Base-by-base conservation (phyloP, 345 rosid genomes). In the Gossypium sturtianum region DNA sequence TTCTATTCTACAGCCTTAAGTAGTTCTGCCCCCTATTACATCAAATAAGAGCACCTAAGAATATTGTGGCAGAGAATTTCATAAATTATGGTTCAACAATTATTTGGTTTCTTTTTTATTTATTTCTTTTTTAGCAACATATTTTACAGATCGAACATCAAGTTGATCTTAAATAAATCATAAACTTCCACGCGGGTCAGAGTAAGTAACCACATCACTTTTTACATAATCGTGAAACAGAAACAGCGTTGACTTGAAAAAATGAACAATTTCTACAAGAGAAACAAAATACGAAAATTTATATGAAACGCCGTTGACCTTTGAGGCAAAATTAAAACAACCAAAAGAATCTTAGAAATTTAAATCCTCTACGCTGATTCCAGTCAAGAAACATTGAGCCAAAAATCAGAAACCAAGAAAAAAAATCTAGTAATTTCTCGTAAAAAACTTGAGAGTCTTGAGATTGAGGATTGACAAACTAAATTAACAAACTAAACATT, bases 31-130 rank as follows among this genome's bases (percentile, higher is more conserved):
- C 53, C 48, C 73, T 70, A 29, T 52, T 52, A 23, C 47, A 70
- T n/a, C 17, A 70, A 52, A 70, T 19, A 70, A 70, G n/a, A 52
- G 29, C 73, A 27, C 73, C 61, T 70, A 70, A 70, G 48, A 70
- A 70, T 29, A 52, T 67, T 7, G 61, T 29, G 61, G 48, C 47
- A 27, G 20, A 70, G 9, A 70, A 29, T 2, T 27, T 52, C 7
- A 49, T 17, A 51, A 17, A 69, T 69, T 25, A 68, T 15, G 72
- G 58, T 17, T 51, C 44, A 51, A 27, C 45, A 29, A 51, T 51
- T 69, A 41, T 27, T 25, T 51, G 7, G 20, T 23, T 17, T 70
- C 25, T 5, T 49, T 27, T 16, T 52, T n/a, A 17, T 53, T 41
- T 34, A 15, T 64, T 41, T 16, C 13, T 9, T 20, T 45, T 25